Base-by-base conservation (phyloP, 202 grass and related monocot genomes). In the Setaria italica region DNA sequence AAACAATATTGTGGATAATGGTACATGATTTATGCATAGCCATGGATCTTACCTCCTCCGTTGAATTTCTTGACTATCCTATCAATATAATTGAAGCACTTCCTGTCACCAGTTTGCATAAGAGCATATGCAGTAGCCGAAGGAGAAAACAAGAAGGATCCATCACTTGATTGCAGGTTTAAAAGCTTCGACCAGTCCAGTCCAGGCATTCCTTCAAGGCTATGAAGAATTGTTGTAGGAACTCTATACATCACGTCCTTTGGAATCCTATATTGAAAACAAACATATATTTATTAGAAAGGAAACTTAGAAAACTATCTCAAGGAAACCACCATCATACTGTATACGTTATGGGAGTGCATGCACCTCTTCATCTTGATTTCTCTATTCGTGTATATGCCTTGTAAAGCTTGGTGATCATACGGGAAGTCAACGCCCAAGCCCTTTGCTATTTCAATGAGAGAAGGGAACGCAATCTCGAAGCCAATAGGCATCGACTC, bases 401-500 rank as follows among this genome's bases (percentile, higher is more conserved):
- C 60, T 2, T 87, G 83, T 34, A 98, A 50, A 58, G 82, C 67
- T 16, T 71, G 91, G 53, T 95, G 82, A 17, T 91, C 85, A 35
- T 87, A 98, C 0, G 92, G 92, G 11, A 98, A 82, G 2, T 93
- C 80, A 9, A 98, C 82, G 13, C 56, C 65, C 72, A 95, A 33
- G 13, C 71, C 48, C 82, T 64, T 92, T 3, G 92, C 95, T 30
- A 85, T 84, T 56, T 95, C 87, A 5, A 95, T 59, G 9, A 95
- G 91, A 59, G 92, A 93, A 80, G 95, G 95, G 87, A 98, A 93
- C 1, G 91, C 92, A 41, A 98, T 86, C 78, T 98, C 95, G 37
- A 98, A 98, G 3, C 95, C 95, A 20, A 98, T 95, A 14, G 89
- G 95, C 95, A 95, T 93, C 1, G 59, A 77, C 80, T 95, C 95